These are phyloP conservation scores for Suillus spraguei DNA, from an alignment of 768 basidiomycete genomes.

Conservation along the genomic window DNA sequence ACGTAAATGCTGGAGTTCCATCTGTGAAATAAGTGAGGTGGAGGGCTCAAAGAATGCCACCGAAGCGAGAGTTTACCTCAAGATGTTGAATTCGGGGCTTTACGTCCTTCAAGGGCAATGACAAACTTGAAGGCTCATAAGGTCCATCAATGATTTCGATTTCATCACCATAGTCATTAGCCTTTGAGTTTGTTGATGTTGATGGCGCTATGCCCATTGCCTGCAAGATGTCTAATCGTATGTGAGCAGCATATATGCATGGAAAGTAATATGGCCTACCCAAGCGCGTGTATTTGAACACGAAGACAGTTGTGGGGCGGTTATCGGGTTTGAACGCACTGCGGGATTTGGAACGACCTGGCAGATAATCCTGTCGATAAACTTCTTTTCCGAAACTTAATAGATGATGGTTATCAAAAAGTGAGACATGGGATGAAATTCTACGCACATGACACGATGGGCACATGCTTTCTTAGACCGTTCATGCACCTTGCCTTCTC, in stretches of 20 bases:
- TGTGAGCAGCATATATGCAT: neutral
- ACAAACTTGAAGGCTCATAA: neutral
- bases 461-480: slow-evolving; percentile 23
- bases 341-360: neutral
- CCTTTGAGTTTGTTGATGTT: slow-evolving; percentile 6
- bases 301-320: slow-evolving; percentile 17
- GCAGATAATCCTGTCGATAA: neutral
- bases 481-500: slow-evolving; percentile 21
- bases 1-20: slow-evolving; percentile 24
- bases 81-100: neutral
- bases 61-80: neutral
- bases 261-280: slow-evolving; percentile 12
- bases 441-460: slow-evolving; percentile 22
- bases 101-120: neutral
- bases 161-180: neutral
- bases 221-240: slow-evolving; percentile 19
- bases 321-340: neutral
- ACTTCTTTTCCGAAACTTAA: slow-evolving; percentile 18
- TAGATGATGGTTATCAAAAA: neutral
- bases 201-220: slow-evolving; percentile 22
- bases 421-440: neutral
- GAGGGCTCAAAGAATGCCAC: neutral
- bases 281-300: slow-evolving; percentile 25
- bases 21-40: slow-evolving; percentile 6
- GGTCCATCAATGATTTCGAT: neutral